Evolutionary conservation across 768 basidiomycete species (phyloP).

Genomic region (Podaxis mareebaensis): DNA sequence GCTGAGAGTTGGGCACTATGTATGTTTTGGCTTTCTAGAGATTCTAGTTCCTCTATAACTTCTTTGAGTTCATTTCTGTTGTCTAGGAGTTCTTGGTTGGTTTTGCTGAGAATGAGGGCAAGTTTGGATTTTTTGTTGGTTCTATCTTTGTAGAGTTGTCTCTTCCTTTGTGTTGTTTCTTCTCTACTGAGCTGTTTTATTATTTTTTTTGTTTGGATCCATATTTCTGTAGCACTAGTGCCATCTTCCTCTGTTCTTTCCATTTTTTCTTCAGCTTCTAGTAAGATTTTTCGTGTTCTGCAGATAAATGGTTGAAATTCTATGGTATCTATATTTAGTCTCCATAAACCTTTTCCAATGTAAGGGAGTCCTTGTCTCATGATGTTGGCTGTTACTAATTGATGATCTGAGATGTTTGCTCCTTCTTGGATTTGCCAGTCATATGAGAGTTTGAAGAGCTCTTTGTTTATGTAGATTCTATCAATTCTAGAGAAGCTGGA

Average conservation of each 20-base stretch:
- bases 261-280: background rate
- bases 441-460: slow-evolving; percentile 8
- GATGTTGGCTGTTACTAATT: slow-evolving; percentile 25
- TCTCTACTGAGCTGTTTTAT: background rate
- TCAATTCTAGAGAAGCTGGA: slow-evolving; percentile 31
- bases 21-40: background rate
- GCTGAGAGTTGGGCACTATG: background rate
- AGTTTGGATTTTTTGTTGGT: background rate
- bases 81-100: background rate
- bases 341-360: slow-evolving; percentile 35
- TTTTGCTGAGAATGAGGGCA: background rate
- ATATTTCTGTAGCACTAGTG: background rate
- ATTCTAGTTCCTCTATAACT: background rate
- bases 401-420: slow-evolving; percentile 31
- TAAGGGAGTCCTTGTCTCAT: slow-evolving; percentile 23
- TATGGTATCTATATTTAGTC: slow-evolving; percentile 21
- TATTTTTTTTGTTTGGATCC: background rate
- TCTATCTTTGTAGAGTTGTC: background rate
- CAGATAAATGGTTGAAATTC: slow-evolving; percentile 17
- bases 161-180: background rate
- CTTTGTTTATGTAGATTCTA: slow-evolving; percentile 31
- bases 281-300: background rate
- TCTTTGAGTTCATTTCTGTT: background rate
- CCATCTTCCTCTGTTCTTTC: background rate
- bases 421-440: slow-evolving; percentile 28